Evolutionary conservation across 208 protist species (phyloP).

Genomic region (Naegleria lovaniensis): DNA sequence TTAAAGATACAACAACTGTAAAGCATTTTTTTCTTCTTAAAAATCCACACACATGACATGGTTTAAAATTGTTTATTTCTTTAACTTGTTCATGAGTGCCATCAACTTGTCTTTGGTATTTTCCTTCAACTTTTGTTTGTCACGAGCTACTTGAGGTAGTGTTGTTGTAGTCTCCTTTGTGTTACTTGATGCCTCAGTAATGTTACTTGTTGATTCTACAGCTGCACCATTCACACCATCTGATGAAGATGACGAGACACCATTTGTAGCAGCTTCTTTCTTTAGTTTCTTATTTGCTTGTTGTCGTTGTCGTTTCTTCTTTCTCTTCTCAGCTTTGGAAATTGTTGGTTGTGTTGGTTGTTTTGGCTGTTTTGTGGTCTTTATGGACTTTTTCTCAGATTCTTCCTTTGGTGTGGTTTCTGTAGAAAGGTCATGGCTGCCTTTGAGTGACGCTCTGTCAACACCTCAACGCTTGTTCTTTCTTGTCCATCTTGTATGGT

Average conservation of each 20-base stretch:
- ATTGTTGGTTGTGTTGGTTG: not conserved
- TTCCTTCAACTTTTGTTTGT: not conserved
- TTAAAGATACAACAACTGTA: slow-evolving; percentile 11
- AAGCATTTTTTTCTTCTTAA: slow-evolving; percentile 19
- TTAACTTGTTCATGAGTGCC: not conserved
- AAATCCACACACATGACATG: no score
- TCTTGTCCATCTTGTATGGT: not conserved
- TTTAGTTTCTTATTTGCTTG: not conserved
- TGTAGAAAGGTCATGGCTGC: no score
- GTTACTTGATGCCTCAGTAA: no score
- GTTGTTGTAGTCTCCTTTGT: no score
- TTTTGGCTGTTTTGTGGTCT: not conserved
- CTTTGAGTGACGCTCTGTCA: no score
- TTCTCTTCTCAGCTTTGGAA: not conserved
- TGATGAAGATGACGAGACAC: no score
- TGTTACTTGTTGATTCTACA: no score
- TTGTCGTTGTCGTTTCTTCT: not conserved
- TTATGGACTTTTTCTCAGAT: no score
- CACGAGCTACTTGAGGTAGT: not conserved
- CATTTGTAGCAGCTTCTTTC: not conserved
- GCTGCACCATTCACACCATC: no score
- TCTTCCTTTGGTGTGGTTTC: no score
- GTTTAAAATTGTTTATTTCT: not conserved
- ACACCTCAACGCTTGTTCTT: no score
- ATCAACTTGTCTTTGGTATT: not conserved